These are phyloP conservation scores for Hygrophorus russula DNA, from an alignment of 768 basidiomycete species.

Conservation along the genomic window DNA sequence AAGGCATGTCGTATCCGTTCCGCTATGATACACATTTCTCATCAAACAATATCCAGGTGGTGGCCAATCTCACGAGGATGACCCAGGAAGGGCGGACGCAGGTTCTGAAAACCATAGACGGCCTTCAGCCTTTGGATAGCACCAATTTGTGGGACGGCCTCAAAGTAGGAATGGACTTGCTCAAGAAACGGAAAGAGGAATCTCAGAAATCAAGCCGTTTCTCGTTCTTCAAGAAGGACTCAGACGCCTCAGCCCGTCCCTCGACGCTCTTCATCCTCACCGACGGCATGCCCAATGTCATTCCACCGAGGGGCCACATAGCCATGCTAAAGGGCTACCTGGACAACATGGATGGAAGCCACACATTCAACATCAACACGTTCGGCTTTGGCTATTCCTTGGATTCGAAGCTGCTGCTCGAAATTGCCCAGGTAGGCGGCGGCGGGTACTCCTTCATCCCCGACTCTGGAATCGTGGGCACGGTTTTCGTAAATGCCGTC, in stretches of 20 bases:
- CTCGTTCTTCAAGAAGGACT: not conserved
- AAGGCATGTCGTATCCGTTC: not conserved
- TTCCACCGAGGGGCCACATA: conserved; percentile 6
- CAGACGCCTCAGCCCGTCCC: conserved; percentile 1
- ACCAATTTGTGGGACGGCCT: conserved; percentile 7
- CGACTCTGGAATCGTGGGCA: conserved; percentile 7
- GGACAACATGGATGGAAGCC: not conserved
- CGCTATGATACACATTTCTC: not conserved
- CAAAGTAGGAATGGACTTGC: conserved; percentile 6
- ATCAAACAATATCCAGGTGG: not conserved
- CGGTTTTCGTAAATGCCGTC: conserved; percentile 6
- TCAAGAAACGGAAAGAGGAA: not conserved
- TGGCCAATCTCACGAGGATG: conserved; percentile 5
- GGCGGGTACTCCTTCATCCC: conserved; percentile 7
- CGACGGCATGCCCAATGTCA: conserved; percentile 8
- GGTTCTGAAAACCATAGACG: conserved; percentile 1
- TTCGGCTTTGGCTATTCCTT: conserved; percentile 8
- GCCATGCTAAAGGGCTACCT: conserved; percentile 4
- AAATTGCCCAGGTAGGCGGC: conserved; percentile 6
- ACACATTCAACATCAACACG: conserved; percentile 6
- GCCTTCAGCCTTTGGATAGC: not conserved
- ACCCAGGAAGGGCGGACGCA: not conserved
- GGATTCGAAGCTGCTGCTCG: conserved; percentile 5
- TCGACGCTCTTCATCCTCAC: conserved; percentile 7
- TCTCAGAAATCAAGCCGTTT: not conserved